Conservation (phyloP, 202 grass and related monocot genomes). For the Carex arenaria region DNA sequence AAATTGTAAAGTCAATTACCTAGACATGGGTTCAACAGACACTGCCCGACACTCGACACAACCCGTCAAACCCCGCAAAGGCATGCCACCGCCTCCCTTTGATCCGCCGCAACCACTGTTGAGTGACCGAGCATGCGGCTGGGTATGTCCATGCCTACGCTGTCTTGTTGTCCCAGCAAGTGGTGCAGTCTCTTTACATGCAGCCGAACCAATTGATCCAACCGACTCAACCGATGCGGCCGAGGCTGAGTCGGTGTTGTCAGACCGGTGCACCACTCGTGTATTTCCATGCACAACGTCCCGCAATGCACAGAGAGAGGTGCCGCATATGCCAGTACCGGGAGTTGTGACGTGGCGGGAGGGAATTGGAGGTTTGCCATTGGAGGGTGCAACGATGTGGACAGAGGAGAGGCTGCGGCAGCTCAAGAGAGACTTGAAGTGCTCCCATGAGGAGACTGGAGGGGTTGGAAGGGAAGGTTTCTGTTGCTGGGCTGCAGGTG, state of each 20-base stretch:
- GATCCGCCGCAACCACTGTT: neutral
- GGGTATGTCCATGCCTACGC: constrained; percentile 33
- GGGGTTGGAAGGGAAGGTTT: neutral
- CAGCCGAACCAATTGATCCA: constrained; percentile 24
- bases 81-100: constrained; percentile 31
- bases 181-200: constrained; percentile 22
- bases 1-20: constrained; percentile 21
- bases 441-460: constrained; percentile 62
- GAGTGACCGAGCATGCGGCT: constrained; percentile 32
- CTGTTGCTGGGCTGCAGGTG: neutral
- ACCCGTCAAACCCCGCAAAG: constrained; percentile 60
- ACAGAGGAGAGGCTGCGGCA: constrained; percentile 57
- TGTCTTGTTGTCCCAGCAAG: constrained; percentile 2
- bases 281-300: constrained; percentile 62
- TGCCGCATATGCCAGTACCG: constrained; percentile 26
- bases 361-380: constrained; percentile 19
- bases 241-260: constrained; percentile 46
- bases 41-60: constrained; percentile 95
- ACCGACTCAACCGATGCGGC: constrained; percentile 25
- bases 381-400: constrained; percentile 36
- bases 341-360: constrained; percentile 23
- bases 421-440: constrained; percentile 79
- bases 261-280: constrained; percentile 34
- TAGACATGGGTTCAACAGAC: constrained; percentile 71
- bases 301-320: constrained; percentile 77